Conservation (phyloP, 2,329 filamentous ascomycete genomes). For the Aureobasidium zeae region DNA sequence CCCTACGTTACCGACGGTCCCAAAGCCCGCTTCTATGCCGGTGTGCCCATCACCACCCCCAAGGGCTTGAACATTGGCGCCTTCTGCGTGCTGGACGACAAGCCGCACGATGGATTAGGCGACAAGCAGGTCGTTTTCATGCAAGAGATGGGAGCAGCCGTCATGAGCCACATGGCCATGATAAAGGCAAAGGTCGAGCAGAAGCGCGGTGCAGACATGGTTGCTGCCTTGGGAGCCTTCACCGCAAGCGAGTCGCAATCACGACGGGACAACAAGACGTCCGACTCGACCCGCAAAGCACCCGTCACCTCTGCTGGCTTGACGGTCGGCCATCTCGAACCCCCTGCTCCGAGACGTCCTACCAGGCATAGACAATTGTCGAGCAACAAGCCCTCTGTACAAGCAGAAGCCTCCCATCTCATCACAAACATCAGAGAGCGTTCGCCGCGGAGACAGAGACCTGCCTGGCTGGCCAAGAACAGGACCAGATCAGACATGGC, state of each 20-base stretch:
- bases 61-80: conserved; percentile 51
- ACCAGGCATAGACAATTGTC: neutral
- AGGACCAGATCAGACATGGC: conserved; percentile 1
- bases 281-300: neutral
- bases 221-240: conserved; percentile 19
- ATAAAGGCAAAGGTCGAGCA: conserved; percentile 27
- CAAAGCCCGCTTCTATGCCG: conserved; percentile 42
- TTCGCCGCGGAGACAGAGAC: neutral
- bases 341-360: neutral
- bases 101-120: conserved; percentile 43
- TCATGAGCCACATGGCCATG: conserved; percentile 29
- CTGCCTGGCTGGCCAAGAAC: neutral
- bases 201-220: conserved; percentile 18
- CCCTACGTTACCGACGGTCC: conserved; percentile 24
- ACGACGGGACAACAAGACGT: neutral
- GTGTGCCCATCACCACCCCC: conserved; percentile 52
- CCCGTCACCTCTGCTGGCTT: neutral
- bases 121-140: conserved; percentile 46
- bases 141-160: conserved; percentile 39
- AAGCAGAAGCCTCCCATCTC: neutral
- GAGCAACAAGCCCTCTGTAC: neutral
- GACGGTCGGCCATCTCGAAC: neutral
- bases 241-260: conserved; percentile 16
- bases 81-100: conserved; percentile 51
- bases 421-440: conserved; percentile 3